Conservation (phyloP, 768 basidiomycete species). For the Lactarius tabidus region DNA sequence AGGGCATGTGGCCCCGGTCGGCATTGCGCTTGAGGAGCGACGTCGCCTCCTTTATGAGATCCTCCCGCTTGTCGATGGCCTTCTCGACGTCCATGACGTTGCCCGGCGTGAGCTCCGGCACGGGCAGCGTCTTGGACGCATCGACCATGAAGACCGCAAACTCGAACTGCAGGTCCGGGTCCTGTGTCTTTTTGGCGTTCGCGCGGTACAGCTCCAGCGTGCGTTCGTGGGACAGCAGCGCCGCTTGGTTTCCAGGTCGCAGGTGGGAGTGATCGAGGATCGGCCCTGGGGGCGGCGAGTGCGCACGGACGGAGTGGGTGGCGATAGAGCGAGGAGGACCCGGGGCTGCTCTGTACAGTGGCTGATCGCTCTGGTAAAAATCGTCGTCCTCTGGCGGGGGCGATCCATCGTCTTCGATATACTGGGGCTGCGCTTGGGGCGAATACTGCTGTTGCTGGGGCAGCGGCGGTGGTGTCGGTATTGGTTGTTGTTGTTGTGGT, state of each 20-base stretch:
- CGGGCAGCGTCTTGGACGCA: conserved; percentile 85
- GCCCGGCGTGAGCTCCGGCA: conserved; percentile 62
- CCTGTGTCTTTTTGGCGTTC: conserved; percentile 98
- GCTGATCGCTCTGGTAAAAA: conserved; percentile 24
- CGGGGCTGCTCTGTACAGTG: background rate
- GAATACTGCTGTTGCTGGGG: conserved; percentile 18
- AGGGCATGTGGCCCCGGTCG: conserved; percentile 88
- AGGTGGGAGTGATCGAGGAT: conserved; percentile 91
- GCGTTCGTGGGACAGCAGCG: conserved; percentile 90
- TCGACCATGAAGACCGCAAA: conserved; percentile 99
- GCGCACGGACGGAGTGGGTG: conserved; percentile 57
- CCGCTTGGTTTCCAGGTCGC: conserved; percentile 87
- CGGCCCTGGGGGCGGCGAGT: conserved; percentile 62
- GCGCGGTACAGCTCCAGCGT: conserved; percentile 96
- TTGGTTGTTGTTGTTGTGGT: conserved; percentile 4
- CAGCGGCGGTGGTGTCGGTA: background rate
- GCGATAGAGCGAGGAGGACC: conserved; percentile 37
- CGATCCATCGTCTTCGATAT: conserved; percentile 22
- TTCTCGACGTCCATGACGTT: conserved; percentile 80
- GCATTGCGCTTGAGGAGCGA: conserved; percentile 85
- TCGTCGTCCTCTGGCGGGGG: conserved; percentile 24
- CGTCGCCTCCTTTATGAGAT: conserved; percentile 84
- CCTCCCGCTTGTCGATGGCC: conserved; percentile 78
- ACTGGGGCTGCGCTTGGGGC: conserved; percentile 20
- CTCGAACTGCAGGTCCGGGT: conserved; percentile 96